Percentiles rank a stretch among this genome's conserved stretches.
Conservation (phyloP, 345 rosid species). For the Eucalyptus marginata region DNA sequence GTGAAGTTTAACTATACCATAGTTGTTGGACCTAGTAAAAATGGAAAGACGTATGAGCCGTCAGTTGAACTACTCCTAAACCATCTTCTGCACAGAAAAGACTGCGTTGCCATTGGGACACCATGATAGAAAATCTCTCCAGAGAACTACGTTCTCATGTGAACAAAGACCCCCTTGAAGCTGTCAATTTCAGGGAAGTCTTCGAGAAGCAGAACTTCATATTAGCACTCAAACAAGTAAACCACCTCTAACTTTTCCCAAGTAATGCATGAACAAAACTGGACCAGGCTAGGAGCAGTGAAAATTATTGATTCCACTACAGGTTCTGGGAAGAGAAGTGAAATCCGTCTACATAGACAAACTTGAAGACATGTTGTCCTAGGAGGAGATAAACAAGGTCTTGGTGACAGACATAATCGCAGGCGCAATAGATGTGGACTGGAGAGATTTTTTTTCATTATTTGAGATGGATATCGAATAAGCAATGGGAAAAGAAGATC, state of each 20-base stretch:
- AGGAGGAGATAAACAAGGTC: constrained; percentile 30
- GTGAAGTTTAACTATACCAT: neutral
- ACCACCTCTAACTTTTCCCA: neutral
- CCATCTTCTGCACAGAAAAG: constrained; percentile 14
- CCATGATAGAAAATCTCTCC: constrained; percentile 36
- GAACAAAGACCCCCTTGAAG: constrained; percentile 15
- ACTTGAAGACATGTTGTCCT: constrained; percentile 39
- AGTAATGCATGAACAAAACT: neutral
- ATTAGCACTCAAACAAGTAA: constrained; percentile 58
- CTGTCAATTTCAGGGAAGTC: constrained; percentile 61
- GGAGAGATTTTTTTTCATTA: constrained; percentile 96
- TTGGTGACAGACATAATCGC: constrained; percentile 66
- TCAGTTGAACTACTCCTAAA: neutral
- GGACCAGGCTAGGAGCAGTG: neutral
- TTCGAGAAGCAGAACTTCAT: constrained; percentile 69
- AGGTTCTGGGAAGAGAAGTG: constrained; percentile 60
- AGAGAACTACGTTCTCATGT: constrained; percentile 25
- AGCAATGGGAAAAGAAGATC: constrained; percentile 34
- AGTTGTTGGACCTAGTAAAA: neutral
- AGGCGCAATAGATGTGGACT: constrained; percentile 74
- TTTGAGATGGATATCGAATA: constrained; percentile 69
- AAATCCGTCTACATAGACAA: constrained; percentile 49
- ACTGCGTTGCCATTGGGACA: constrained; percentile 42
- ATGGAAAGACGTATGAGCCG: neutral
- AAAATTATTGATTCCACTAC: neutral